phyloP scores from a whole-genome alignment of 1,284 basidiomycete genomes.

The Ganoderma meredithae region DNA sequence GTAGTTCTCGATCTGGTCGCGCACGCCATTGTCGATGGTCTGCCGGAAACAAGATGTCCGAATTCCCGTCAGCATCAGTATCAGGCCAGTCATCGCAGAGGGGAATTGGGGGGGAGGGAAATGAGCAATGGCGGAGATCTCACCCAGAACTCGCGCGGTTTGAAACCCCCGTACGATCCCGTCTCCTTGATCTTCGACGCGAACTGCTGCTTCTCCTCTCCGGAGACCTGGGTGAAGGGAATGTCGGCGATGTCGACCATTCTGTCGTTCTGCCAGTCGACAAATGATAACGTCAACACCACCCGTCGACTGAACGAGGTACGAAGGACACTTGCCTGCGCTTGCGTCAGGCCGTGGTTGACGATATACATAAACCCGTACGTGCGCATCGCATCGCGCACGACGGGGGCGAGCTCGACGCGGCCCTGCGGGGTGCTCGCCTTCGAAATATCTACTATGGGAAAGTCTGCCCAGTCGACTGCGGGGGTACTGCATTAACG shows the following conservation, averaged over 20 bases:
- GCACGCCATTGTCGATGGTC: conserved; percentile 63
- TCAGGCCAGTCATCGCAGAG: too few species aligned
- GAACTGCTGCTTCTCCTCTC: conserved; percentile 65
- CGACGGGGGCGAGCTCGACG: conserved; percentile 52
- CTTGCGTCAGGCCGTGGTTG: conserved; percentile 59
- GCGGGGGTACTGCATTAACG: background rate
- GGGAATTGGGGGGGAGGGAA: too few species aligned
- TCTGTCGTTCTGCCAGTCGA: conserved; percentile 41
- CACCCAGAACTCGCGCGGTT: conserved; percentile 62
- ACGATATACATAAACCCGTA: conserved; percentile 70
- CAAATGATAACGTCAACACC: background rate
- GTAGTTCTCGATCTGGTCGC: conserved; percentile 66
- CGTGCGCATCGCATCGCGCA: conserved; percentile 62
- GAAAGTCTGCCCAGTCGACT: conserved; percentile 75
- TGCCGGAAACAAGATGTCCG: conserved; percentile 30
- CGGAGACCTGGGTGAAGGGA: conserved; percentile 58
- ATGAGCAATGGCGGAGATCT: conserved; percentile 1
- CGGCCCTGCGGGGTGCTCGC: conserved; percentile 54
- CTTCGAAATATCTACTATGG: conserved; percentile 68
- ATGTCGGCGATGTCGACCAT: conserved; percentile 72
- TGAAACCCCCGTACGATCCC: conserved; percentile 68
- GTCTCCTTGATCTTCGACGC: conserved; percentile 55
- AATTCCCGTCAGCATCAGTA: too few species aligned
- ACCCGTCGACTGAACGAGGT: background rate
- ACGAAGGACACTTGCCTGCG: conserved; percentile 45